A percentile compares a stretch with the other conserved stretches of the same genome.
These are phyloP conservation scores for Amaranthus tricolor DNA, from an alignment of 179 eudicot genomes.

Conservation along the genomic window DNA sequence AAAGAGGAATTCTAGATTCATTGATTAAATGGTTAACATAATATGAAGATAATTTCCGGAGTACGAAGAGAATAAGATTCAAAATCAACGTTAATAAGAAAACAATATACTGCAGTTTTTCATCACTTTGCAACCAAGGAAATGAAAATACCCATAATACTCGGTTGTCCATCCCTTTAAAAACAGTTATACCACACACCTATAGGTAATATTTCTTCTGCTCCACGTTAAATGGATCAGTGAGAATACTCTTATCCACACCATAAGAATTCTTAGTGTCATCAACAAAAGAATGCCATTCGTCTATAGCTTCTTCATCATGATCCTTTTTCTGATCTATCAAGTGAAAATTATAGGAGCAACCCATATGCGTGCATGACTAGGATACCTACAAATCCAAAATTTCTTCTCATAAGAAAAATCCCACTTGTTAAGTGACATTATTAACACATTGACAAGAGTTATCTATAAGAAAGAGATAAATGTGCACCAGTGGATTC, in stretches of 20 bases:
- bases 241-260: constrained; percentile 81
- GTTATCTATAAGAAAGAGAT: not conserved
- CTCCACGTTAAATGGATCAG: constrained; percentile 65
- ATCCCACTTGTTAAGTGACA: not conserved
- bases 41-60: too few relatives aligned
- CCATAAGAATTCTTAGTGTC: constrained; percentile 75
- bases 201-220: constrained; percentile 80
- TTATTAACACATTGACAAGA: not conserved
- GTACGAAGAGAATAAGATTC: not conserved
- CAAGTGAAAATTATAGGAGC: constrained; percentile 84
- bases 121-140: not conserved
- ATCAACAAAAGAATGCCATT: constrained; percentile 67
- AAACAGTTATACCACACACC: constrained; percentile 37
- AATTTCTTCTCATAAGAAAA: not conserved
- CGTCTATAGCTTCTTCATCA: constrained; percentile 76
- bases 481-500: not conserved
- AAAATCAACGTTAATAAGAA: not conserved
- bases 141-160: not conserved
- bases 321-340: constrained; percentile 72
- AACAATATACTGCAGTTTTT: not conserved
- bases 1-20: not conserved
- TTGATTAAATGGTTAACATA: not conserved
- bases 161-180: not conserved
- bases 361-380: constrained; percentile 97
- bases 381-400: constrained; percentile 69